Percentiles rank a stretch among this genome's conserved stretches.
phyloP scores from a whole-genome alignment of 73 alveolate genomes.

The Tetrahymena borealis region DNA sequence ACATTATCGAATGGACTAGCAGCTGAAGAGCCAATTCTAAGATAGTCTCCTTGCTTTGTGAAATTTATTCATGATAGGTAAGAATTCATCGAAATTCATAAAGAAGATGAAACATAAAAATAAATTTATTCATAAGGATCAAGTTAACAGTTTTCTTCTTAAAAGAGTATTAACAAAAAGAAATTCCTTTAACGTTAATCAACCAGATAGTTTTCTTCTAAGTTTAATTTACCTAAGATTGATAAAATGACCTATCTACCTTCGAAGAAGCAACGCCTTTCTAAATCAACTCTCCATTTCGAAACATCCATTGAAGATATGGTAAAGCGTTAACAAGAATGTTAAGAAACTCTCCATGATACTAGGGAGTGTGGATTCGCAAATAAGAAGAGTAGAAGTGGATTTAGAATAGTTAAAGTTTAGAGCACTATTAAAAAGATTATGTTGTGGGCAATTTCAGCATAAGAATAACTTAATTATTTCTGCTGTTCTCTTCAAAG shows the following conservation, averaged over 20 bases:
- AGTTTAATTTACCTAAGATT: neutral
- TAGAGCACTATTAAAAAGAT: neutral
- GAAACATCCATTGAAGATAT: neutral
- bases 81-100: neutral
- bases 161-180: no score
- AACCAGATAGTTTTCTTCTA: neutral
- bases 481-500: neutral
- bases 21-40: neutral
- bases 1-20: no score
- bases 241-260: neutral
- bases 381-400: neutral
- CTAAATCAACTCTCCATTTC: neutral
- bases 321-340: neutral
- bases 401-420: neutral
- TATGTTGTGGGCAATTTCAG: neutral
- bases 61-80: neutral
- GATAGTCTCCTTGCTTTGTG: neutral
- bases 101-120: neutral
- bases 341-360: neutral
- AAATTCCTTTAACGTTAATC: neutral
- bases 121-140: no score
- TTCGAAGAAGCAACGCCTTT: neutral
- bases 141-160: no score
- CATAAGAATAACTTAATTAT: neutral
- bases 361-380: neutral